These are phyloP conservation scores for Colletotrichum sublineola DNA, from an alignment of 2,329 filamentous ascomycete genomes.

Conservation along the genomic window DNA sequence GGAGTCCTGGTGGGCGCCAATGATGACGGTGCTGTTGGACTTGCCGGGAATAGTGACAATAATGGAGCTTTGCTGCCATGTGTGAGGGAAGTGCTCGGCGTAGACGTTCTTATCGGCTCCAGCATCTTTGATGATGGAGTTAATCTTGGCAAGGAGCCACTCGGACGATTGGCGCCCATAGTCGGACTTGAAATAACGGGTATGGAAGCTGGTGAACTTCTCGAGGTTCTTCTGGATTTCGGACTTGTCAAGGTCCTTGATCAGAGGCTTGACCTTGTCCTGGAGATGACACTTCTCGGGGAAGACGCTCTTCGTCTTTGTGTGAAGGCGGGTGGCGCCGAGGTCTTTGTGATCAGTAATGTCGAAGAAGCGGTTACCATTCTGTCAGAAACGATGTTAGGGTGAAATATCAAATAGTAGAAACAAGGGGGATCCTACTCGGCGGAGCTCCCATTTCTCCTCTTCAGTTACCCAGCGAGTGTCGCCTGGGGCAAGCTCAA, in stretches of 20 bases:
- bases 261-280: constrained; percentile 74
- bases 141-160: constrained; percentile 85
- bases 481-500: constrained; percentile 87
- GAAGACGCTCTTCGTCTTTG: constrained; percentile 66
- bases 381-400: constrained; percentile 60
- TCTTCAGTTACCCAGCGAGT: constrained; percentile 92
- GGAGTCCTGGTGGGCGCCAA: constrained; percentile 94
- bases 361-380: constrained; percentile 92
- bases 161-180: constrained; percentile 86
- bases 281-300: constrained; percentile 76
- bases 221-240: constrained; percentile 85
- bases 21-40: constrained; percentile 85
- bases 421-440: constrained; percentile 65
- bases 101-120: constrained; percentile 77
- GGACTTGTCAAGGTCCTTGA: constrained; percentile 77
- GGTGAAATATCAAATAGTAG: neutral
- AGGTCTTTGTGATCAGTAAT: constrained; percentile 82
- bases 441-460: constrained; percentile 91
- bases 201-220: constrained; percentile 83
- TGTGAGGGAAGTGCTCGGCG: constrained; percentile 81
- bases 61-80: constrained; percentile 91
- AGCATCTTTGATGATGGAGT: constrained; percentile 76
- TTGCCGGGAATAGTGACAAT: constrained; percentile 92
- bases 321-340: constrained; percentile 60
- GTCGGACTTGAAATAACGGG: constrained; percentile 83